Conservation (phyloP, 139 green algal genomes). For the Gonium pectorale region DNA sequence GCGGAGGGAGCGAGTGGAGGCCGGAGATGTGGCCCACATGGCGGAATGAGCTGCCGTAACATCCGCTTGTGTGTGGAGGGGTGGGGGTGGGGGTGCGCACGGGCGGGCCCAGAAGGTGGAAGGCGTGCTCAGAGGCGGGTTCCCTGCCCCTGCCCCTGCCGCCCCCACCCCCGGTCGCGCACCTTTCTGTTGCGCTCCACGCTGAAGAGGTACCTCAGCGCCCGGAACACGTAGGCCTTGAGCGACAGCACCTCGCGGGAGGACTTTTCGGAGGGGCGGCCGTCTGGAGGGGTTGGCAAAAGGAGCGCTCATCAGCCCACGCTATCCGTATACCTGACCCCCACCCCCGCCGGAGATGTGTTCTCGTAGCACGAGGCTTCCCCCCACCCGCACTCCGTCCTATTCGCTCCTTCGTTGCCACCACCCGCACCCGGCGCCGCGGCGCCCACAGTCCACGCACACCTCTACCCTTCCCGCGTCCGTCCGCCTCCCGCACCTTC, state of each 20-base stretch:
- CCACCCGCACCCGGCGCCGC: no score
- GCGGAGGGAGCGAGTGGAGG: not conserved
- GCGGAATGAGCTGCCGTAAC: no score
- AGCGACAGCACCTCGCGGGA: constrained; percentile 45
- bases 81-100: no score
- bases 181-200: constrained; percentile 67
- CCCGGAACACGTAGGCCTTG: constrained; percentile 59
- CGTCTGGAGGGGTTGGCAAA: constrained; percentile 13
- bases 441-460: no score
- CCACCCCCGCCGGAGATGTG: no score
- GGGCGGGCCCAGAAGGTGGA: no score
- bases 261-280: not conserved
- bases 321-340: no score
- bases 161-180: not conserved
- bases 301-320: no score
- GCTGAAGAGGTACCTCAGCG: constrained; percentile 68
- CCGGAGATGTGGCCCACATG: no score
- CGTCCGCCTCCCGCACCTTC: not conserved
- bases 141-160: not conserved
- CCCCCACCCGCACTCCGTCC: not conserved
- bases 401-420: not conserved
- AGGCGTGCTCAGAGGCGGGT: no score
- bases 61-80: no score
- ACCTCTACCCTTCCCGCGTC: not conserved
- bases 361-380: no score